Evolutionary conservation across 1,284 basidiomycete species (phyloP).

Genomic region (Melampsora americana): DNA sequence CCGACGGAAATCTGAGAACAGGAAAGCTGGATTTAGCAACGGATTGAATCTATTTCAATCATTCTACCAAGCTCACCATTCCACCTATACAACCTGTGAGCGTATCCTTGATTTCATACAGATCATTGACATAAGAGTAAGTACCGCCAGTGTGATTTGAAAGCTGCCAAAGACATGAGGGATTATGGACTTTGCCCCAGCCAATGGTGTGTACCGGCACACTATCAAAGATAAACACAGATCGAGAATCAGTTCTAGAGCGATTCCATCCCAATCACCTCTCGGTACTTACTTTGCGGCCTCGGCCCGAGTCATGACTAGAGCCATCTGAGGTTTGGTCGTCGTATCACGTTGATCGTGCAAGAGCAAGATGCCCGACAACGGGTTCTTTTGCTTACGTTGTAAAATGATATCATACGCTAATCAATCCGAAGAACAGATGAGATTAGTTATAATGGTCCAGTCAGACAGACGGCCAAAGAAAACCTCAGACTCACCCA

Average conservation of each 20-base stretch:
- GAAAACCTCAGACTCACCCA: slow-evolving; percentile 60
- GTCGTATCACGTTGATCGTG: slow-evolving; percentile 86
- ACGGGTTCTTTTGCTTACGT: slow-evolving; percentile 81
- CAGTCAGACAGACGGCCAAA: slow-evolving; percentile 24
- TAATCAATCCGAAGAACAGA: slow-evolving; percentile 49
- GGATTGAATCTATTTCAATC: background rate
- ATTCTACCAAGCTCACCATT: slow-evolving; percentile 57
- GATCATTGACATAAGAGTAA: slow-evolving; percentile 96
- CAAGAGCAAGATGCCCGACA: slow-evolving; percentile 85
- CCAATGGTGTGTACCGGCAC: slow-evolving; percentile 95
- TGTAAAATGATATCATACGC: slow-evolving; percentile 89
- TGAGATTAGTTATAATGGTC: background rate
- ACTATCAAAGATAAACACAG: slow-evolving; percentile 47
- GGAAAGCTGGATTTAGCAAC: background rate
- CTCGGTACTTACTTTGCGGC: slow-evolving; percentile 67
- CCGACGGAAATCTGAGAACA: slow-evolving; percentile 69
- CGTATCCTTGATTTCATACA: slow-evolving; percentile 84
- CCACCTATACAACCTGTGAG: slow-evolving; percentile 88
- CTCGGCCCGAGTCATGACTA: slow-evolving; percentile 90
- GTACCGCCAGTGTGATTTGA: slow-evolving; percentile 93
- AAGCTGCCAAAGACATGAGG: slow-evolving; percentile 96
- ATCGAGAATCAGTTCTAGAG: background rate
- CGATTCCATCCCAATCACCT: background rate
- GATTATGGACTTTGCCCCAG: slow-evolving; percentile 92
- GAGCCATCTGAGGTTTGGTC: slow-evolving; percentile 94